phyloP scores from a whole-genome alignment of 495 filamentous ascomycete genomes.

The Lineolata rhizophorae region DNA sequence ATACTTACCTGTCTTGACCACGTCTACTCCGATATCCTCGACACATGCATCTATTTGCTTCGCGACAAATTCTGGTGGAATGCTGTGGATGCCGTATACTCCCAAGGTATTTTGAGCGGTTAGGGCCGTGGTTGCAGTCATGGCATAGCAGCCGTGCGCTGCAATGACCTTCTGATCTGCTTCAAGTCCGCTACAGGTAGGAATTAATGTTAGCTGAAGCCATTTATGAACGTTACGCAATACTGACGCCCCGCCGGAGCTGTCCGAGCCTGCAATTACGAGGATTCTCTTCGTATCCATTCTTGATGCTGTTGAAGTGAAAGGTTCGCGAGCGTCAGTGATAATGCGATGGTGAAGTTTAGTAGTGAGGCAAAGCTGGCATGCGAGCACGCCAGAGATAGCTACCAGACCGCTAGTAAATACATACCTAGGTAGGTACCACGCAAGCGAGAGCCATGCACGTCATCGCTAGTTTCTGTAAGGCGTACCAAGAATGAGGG shows the following conservation, averaged over 20 bases:
- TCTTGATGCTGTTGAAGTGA: too few relatives aligned
- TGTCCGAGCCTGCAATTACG: constrained; percentile 70
- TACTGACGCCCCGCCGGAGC: constrained; percentile 69
- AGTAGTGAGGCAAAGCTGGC: too few relatives aligned
- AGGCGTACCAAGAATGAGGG: too few relatives aligned
- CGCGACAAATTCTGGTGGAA: constrained; percentile 54
- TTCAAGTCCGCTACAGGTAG: constrained; percentile 61
- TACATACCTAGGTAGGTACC: too few relatives aligned
- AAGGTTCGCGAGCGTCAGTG: too few relatives aligned
- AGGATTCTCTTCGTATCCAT: constrained; percentile 34
- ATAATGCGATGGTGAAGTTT: too few relatives aligned
- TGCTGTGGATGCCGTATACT: constrained; percentile 58
- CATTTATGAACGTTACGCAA: constrained; percentile 4
- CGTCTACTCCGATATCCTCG: constrained; percentile 66
- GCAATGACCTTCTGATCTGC: constrained; percentile 91
- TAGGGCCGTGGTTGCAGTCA: constrained; percentile 87
- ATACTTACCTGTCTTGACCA: constrained; percentile 66
- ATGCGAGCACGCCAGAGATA: too few relatives aligned
- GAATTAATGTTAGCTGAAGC: too few relatives aligned
- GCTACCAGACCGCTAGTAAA: too few relatives aligned
- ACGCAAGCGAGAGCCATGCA: too few relatives aligned
- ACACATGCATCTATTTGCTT: constrained; percentile 72
- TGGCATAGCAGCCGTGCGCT: constrained; percentile 79
- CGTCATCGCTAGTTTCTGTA: too few relatives aligned
- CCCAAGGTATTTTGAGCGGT: constrained; percentile 87